Conservation (phyloP, 306 rosid genomes). For the Dalbergia cochinchinensis region DNA sequence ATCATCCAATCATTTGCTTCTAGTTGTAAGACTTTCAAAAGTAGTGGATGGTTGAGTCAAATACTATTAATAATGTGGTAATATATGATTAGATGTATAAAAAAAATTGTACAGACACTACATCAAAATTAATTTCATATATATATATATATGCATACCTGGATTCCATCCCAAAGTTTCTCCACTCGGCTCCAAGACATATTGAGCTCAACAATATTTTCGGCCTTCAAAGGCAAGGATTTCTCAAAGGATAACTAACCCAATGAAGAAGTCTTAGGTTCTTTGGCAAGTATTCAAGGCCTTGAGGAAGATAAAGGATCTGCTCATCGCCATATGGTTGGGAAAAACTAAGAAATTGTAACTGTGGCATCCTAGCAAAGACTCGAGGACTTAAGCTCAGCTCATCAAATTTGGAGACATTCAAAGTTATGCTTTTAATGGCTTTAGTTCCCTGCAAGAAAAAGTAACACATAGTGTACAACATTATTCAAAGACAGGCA, state of each 20-base stretch:
- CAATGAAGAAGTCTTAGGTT: conserved; percentile 22
- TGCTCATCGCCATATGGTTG: neutral
- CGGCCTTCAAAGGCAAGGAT: conserved; percentile 36
- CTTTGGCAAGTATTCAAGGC: conserved; percentile 33
- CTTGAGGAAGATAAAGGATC: conserved; percentile 20
- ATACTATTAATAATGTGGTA: too few relatives aligned
- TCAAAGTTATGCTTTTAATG: conserved; percentile 31
- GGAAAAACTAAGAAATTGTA: conserved; percentile 21
- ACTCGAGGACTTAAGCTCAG: neutral
- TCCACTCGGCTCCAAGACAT: conserved; percentile 14
- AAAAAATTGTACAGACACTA: too few relatives aligned
- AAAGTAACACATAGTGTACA: neutral
- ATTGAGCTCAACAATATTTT: conserved; percentile 28
- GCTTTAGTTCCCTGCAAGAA: conserved; percentile 41
- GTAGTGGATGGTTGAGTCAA: too few relatives aligned
- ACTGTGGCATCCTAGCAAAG: conserved; percentile 8
- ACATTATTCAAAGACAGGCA: neutral
- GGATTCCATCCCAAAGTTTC: conserved; percentile 43
- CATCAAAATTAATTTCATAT: too few relatives aligned
- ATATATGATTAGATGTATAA: too few relatives aligned
- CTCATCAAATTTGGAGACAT: conserved; percentile 18
- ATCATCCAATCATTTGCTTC: too few relatives aligned
- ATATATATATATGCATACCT: neutral
- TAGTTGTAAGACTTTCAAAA: too few relatives aligned
- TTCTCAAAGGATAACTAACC: conserved; percentile 37